Conservation (phyloP, 352 stramenopile genomes). For the Phytophthora melonis region DNA sequence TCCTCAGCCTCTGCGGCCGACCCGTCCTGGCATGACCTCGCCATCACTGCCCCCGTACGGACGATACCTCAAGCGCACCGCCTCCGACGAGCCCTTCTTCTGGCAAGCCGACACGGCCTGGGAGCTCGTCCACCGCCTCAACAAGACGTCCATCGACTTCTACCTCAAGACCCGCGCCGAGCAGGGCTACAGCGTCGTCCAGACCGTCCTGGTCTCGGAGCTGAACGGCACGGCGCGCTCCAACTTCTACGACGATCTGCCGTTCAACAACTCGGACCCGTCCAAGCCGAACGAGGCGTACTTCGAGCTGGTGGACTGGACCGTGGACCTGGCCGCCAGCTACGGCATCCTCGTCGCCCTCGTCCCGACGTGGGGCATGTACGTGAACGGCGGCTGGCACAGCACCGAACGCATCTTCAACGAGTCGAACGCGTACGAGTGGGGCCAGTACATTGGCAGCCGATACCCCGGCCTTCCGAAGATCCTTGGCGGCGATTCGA, state of each 20-base stretch:
- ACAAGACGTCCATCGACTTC: conserved; percentile 42
- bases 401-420: conserved; percentile 15
- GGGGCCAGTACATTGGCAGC: conserved; percentile 19
- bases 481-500: conserved; percentile 32
- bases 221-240: conserved; percentile 25
- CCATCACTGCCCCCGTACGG: conserved; percentile 26
- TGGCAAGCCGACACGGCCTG: conserved; percentile 39
- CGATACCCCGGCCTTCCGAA: conserved; percentile 31
- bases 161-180: conserved; percentile 32
- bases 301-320: conserved; percentile 34
- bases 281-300: conserved; percentile 32
- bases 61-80: conserved; percentile 29
- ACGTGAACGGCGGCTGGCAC: conserved; percentile 19
- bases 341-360: conserved; percentile 32
- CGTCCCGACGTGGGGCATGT: conserved; percentile 23
- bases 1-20: background rate
- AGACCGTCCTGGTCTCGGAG: conserved; percentile 30
- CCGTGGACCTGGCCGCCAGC: conserved; percentile 23
- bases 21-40: conserved; percentile 25
- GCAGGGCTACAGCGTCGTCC: conserved; percentile 34
- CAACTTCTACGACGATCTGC: conserved; percentile 40
- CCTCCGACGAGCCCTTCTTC: conserved; percentile 25
- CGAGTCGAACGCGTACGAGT: conserved; percentile 20
- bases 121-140: conserved; percentile 29
- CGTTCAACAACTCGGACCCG: conserved; percentile 35